Percentiles rank a stretch among this genome's conserved stretches.
Conservation (phyloP, 1,139 yeast species). For the Suhomyces chickasaworum region DNA sequence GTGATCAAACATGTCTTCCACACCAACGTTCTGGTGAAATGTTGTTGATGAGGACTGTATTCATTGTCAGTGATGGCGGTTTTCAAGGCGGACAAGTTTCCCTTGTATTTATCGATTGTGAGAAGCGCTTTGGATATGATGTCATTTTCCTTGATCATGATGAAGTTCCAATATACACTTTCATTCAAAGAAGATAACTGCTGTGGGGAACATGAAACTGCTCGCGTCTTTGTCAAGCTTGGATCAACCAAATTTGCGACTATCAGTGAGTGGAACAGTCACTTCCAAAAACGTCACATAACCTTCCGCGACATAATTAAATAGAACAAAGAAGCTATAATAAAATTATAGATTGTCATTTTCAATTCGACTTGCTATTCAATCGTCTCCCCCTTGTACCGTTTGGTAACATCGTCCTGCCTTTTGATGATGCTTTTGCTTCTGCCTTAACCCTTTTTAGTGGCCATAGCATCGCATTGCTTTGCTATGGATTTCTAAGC, state of each 20-base stretch:
- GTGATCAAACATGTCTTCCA: constrained; percentile 47
- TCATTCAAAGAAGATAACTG: not conserved
- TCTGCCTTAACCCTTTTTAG: too few relatives aligned
- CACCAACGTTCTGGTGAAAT: constrained; percentile 35
- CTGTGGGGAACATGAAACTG: constrained; percentile 4
- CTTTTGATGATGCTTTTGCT: too few relatives aligned
- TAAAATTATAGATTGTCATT: too few relatives aligned
- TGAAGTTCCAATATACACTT: not conserved
- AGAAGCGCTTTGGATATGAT: constrained; percentile 41
- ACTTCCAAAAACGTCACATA: not conserved
- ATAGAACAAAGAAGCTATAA: too few relatives aligned
- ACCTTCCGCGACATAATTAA: too few relatives aligned
- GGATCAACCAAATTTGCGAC: not conserved
- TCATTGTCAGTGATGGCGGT: constrained; percentile 38
- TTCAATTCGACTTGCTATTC: too few relatives aligned
- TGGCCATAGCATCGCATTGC: too few relatives aligned
- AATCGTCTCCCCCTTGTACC: too few relatives aligned
- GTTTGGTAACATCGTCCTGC: too few relatives aligned
- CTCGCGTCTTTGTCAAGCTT: not conserved
- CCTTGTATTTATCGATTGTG: constrained; percentile 43
- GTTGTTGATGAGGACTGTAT: constrained; percentile 26
- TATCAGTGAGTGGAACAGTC: not conserved
- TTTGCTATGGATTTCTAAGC: too few relatives aligned
- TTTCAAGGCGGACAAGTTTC: constrained; percentile 32
- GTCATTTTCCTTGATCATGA: constrained; percentile 37